phyloP scores from a whole-genome alignment of 2,329 filamentous ascomycete genomes.

The Dryadomyces quercus-mongolicae region DNA sequence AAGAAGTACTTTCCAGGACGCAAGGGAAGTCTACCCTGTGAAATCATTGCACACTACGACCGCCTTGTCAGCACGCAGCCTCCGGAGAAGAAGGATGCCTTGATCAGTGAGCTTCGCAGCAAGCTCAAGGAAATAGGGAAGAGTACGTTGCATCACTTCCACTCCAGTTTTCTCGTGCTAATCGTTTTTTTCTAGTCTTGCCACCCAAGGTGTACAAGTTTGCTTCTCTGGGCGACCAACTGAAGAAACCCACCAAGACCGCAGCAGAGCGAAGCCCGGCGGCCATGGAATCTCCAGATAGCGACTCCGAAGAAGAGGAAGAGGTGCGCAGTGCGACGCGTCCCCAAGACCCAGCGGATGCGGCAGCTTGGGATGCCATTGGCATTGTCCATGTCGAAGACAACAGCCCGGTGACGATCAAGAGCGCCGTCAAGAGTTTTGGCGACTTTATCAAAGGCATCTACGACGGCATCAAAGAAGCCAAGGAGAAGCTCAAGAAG shows the following conservation, averaged over 20 bases:
- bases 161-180: background rate
- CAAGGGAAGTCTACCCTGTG: constrained; percentile 9
- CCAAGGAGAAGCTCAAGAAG: constrained; percentile 31
- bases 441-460: constrained; percentile 37
- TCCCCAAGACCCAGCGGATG: constrained; percentile 32
- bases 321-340: constrained; percentile 27
- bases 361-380: constrained; percentile 40
- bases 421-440: constrained; percentile 36
- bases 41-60: constrained; percentile 12
- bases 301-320: constrained; percentile 9
- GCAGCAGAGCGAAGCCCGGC: constrained; percentile 3
- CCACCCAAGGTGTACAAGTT: constrained; percentile 14
- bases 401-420: constrained; percentile 22
- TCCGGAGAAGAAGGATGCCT: constrained; percentile 8
- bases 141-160: background rate
- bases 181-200: constrained; percentile 1
- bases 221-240: constrained; percentile 6
- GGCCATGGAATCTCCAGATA: constrained; percentile 7
- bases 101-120: constrained; percentile 10
- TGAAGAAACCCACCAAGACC: constrained; percentile 1
- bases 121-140: constrained; percentile 11
- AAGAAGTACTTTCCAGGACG: constrained; percentile 10
- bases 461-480: constrained; percentile 33
- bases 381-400: constrained; percentile 37
- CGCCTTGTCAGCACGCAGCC: constrained; percentile 7